A percentile compares a stretch with the other conserved stretches of the same genome.
These are phyloP conservation scores for Pseudoscleropodium purum DNA, from an alignment of 225 moss, liverwort and hornwort genomes.

Conservation along the genomic window DNA sequence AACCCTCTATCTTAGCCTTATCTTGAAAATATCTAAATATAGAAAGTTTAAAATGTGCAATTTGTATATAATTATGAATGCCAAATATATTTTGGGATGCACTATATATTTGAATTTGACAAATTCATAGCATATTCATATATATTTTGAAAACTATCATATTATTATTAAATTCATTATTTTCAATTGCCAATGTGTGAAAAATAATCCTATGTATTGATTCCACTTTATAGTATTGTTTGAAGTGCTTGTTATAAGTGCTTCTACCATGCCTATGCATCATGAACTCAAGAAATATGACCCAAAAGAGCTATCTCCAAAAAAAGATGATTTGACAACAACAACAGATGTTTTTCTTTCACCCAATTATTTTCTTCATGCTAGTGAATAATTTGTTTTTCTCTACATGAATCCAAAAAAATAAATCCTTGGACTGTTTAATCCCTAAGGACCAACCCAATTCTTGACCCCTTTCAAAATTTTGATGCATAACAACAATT, in stretches of 20 bases:
- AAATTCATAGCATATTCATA: too few relatives aligned
- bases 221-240: neutral
- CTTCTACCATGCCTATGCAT: neutral
- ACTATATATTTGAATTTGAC: too few relatives aligned
- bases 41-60: too few relatives aligned
- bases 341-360: accelerated
- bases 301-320: neutral
- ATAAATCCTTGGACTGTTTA: too few relatives aligned
- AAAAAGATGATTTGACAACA: neutral
- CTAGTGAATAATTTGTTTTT: neutral
- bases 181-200: neutral
- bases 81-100: too few relatives aligned
- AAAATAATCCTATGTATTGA: neutral
- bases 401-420: accelerated
- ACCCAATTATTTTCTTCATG: neutral
- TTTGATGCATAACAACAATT: neutral
- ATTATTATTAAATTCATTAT: neutral
- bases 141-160: too few relatives aligned
- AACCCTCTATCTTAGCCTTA: too few relatives aligned
- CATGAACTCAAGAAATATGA: neutral
- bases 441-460: accelerated
- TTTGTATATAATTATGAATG: too few relatives aligned
- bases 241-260: neutral
- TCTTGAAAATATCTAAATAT: too few relatives aligned
- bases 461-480: too few relatives aligned